Evolutionary conservation across 805 yeast species (phyloP).

Genomic region (Yarrowia phangngaensis): DNA sequence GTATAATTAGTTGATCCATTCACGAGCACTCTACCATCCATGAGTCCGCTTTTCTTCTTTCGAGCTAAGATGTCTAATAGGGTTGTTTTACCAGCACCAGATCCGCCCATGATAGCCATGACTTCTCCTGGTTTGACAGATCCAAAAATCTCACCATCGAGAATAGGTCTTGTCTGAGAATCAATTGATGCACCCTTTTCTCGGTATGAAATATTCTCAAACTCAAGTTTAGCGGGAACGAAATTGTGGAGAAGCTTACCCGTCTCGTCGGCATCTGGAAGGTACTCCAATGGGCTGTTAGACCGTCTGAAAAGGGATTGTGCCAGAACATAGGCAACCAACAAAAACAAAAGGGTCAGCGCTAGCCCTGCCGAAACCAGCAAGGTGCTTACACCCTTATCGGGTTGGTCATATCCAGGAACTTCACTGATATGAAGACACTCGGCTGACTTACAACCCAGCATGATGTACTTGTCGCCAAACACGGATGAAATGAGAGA

Average conservation of each 20-base stretch:
- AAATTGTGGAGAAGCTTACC: conserved; percentile 52
- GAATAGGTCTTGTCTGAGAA: conserved; percentile 40
- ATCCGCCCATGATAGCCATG: conserved; percentile 95
- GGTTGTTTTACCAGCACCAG: conserved; percentile 98
- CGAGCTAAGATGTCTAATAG: conserved; percentile 85
- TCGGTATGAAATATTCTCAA: conserved; percentile 67
- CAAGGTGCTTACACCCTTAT: conserved; percentile 37
- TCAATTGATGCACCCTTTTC: conserved; percentile 42
- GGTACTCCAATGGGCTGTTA: conserved; percentile 30
- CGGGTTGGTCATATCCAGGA: conserved; percentile 82
- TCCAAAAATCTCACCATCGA: conserved; percentile 62
- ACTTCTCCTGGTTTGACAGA: conserved; percentile 81
- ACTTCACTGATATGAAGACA: conserved; percentile 89
- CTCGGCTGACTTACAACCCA: conserved; percentile 80
- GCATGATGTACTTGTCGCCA: conserved; percentile 88
- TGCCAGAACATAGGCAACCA: conserved; percentile 27
- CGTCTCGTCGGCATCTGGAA: conserved; percentile 43
- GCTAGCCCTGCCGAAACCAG: conserved; percentile 32
- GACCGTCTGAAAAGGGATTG: conserved; percentile 30
- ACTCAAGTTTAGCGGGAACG: conserved; percentile 68
- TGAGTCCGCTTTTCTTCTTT: conserved; percentile 72
- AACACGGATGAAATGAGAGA: conserved; percentile 83
- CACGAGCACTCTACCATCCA: conserved; percentile 63
- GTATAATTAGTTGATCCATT: conserved; percentile 54
- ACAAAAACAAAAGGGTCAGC: conserved; percentile 31